These are phyloP conservation scores for Graphium sp. DNA, from an alignment of 2,329 filamentous ascomycete species.

Conservation along the genomic window DNA sequence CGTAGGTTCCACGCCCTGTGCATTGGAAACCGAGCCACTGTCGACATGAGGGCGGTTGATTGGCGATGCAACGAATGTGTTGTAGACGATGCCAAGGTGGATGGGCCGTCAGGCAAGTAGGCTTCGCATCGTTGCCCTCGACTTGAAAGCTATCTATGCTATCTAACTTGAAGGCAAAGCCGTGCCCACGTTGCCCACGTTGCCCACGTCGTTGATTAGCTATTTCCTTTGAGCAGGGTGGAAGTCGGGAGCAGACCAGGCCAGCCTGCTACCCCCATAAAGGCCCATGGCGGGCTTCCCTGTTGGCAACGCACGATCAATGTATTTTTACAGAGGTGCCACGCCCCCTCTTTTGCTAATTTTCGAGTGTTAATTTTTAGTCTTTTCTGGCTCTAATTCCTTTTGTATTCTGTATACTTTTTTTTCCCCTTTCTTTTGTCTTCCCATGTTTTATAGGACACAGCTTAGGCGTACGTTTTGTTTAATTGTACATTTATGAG, in stretches of 20 bases:
- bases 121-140: too few species aligned
- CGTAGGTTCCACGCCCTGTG: slow-evolving; percentile 2
- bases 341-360: slow-evolving; percentile 4
- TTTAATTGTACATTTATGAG: slow-evolving; percentile 1
- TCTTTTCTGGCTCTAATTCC: neutral
- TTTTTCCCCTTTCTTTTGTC: neutral
- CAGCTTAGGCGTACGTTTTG: neutral
- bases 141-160: too few species aligned
- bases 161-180: too few species aligned
- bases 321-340: slow-evolving; percentile 3
- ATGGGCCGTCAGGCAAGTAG: too few species aligned
- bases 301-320: too few species aligned
- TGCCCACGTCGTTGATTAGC: too few species aligned
- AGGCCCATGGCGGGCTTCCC: too few species aligned
- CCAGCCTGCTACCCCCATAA: too few species aligned
- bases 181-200: too few species aligned
- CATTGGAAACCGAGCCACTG: neutral
- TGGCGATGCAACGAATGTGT: slow-evolving; percentile 4
- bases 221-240: too few species aligned
- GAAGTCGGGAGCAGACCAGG: too few species aligned
- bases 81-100: neutral
- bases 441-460: neutral
- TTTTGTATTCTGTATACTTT: neutral
- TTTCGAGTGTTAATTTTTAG: slow-evolving; percentile 1
- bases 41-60: slow-evolving; percentile 1